Evolutionary conservation across 352 stramenopile species (phyloP).

Genomic region (Phytophthora megakarya): DNA sequence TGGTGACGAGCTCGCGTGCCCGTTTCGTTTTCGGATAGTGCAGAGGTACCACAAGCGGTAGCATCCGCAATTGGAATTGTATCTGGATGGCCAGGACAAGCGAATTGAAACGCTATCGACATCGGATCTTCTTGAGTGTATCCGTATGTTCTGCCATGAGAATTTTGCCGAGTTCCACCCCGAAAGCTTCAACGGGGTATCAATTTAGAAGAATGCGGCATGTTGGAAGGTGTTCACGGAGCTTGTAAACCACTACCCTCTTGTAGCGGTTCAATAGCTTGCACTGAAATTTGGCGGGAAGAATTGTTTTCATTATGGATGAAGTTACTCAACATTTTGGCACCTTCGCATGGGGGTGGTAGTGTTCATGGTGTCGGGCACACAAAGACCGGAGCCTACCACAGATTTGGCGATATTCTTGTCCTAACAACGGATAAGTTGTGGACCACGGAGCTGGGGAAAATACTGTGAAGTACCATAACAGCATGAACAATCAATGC

Average conservation of each 20-base stretch:
- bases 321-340: constrained; percentile 18
- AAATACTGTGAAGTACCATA: constrained; percentile 25
- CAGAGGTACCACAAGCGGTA: constrained; percentile 28
- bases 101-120: constrained; percentile 18
- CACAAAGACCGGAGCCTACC: constrained; percentile 10
- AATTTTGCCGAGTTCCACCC: constrained; percentile 25
- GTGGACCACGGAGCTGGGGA: constrained; percentile 19
- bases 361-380: constrained; percentile 20
- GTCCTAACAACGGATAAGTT: constrained; percentile 28
- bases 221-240: constrained; percentile 19
- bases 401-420: constrained; percentile 32
- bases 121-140: constrained; percentile 21
- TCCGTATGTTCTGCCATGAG: constrained; percentile 29
- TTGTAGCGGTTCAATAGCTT: constrained; percentile 25
- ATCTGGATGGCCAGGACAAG: constrained; percentile 18
- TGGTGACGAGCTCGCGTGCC: not conserved
- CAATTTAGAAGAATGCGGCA: constrained; percentile 18
- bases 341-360: constrained; percentile 17
- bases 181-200: constrained; percentile 17
- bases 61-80: constrained; percentile 25
- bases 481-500: constrained; percentile 27
- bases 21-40: constrained; percentile 13
- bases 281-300: constrained; percentile 25
- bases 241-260: constrained; percentile 24
- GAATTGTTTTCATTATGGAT: constrained; percentile 30